Base-by-base conservation (phyloP, 352 stramenopile genomes). In the Phytophthora hybrid region DNA sequence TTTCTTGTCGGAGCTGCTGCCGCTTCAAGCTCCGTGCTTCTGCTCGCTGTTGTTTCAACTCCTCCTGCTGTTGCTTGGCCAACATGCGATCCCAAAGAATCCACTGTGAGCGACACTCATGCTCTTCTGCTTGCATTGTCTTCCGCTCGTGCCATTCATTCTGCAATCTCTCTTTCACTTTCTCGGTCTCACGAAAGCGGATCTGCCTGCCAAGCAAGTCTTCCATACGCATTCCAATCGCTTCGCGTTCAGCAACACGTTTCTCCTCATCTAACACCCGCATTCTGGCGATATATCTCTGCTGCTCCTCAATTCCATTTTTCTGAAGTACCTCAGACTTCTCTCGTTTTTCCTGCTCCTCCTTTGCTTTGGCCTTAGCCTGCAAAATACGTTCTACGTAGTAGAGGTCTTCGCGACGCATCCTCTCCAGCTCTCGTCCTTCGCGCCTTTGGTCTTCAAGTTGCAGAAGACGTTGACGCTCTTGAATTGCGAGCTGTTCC, bases 401-500 rank as follows among this genome's bases (percentile, higher is more conserved):
- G 46, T 85, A 92, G 4, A 81, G 21, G 55, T 93, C 86, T 49
- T 93, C 86, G 41, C 69, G 73, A 39, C 55, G 60, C 84, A 93
- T 89, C 39, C 59, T 66, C 26, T 80, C 70, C 18, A 76, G 54
- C 53, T 92, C 85, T 2, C 71, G 59, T 14, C 26, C 55, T 66
- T 87, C 75, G 21, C 61, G 70, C 19, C 69, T 74, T 61, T 73
- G 64, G 10, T 79, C 53, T 19, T 66, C 72, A 34, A 87, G 44
- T 18, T 69, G 56, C n/a, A 76, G 47, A 26, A 82, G 34, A 1
- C 82, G 79, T 16, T 68, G 53, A 14, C 59, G 71, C 37, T 81
- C 73, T 55, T 82, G 65, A n/a, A 70, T 54, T 4, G 57, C 73
- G 11, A 70, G 69, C 23, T 72, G 74, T 60, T 77, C 26, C 76